A percentile compares a stretch with the other conserved stretches of the same genome.
phyloP scores from a whole-genome alignment of 176 grass and related monocot species.

The Triticum timopheevii region DNA sequence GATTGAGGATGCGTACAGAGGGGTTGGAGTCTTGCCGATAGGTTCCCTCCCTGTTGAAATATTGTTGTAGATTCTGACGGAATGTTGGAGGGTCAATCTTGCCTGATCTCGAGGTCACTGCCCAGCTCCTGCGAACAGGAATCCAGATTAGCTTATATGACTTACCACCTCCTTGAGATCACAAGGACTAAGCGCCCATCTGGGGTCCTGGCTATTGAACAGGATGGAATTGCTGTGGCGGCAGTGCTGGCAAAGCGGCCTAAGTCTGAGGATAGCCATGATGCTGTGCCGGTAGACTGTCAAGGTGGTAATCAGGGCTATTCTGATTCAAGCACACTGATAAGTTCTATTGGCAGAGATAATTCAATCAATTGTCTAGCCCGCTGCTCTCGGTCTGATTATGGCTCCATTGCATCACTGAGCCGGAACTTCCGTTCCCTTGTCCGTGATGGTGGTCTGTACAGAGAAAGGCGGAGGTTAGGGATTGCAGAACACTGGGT shows the following conservation, averaged over 20 bases:
- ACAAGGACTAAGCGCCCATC: conserved; percentile 62
- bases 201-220: conserved; percentile 27
- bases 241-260: conserved; percentile 31
- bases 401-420: conserved; percentile 74
- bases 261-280: conserved; percentile 15
- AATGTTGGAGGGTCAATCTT: conserved; percentile 92
- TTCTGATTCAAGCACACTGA: conserved; percentile 72
- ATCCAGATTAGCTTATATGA: conserved; percentile 78
- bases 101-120: conserved; percentile 66
- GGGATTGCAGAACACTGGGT: conserved; percentile 95
- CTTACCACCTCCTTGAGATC: conserved; percentile 84
- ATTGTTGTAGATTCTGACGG: conserved; percentile 21
- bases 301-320: conserved; percentile 40
- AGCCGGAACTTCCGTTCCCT: conserved; percentile 62
- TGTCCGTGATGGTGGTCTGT: conserved; percentile 70
- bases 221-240: conserved; percentile 10
- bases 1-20: conserved; percentile 26
- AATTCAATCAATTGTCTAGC: conserved; percentile 86
- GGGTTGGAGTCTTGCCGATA: conserved; percentile 21
- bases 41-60: conserved; percentile 26
- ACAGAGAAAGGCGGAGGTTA: conserved; percentile 57
- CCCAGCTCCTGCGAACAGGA: conserved; percentile 72
- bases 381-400: conserved; percentile 75
- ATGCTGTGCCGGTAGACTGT: conserved; percentile 32
- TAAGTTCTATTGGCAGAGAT: conserved; percentile 78